Evolutionary conservation across 2,329 filamentous ascomycete species (phyloP), one percentile per base, ranked within the genome.

Genomic region (Penicillium sp.): DNA sequence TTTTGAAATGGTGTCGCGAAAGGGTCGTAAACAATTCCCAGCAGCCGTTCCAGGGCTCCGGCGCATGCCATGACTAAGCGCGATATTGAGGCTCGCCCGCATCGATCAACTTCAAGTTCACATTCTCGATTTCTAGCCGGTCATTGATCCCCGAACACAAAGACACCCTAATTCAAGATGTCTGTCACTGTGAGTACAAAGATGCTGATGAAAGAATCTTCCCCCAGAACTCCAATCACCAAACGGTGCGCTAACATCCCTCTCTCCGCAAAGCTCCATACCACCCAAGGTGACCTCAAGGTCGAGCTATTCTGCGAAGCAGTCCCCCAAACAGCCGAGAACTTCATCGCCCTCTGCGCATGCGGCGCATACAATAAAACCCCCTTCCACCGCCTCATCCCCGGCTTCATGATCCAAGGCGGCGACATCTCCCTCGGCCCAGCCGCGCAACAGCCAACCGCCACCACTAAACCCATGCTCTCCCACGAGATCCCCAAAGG

Each of bases 291-390:
- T 75, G 90, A 95, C 79, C 85, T 99, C 76, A 99, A 98, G 81
- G 87, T 98, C 71, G 95, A 98, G 79, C 84, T 99, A 68, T 98
- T 97, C 81, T 98, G 94, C 82, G 92, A 97, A 77, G 89, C 91
- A 70, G 92, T 96, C 35, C 95, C 95, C 65, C 93, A 94, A 78
- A 97, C 95, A 0, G 90, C 93, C 65, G 91, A 97, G 80, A 89
- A 89, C 78, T 89, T 89, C 77, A 83, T 89, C 63, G 87, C 87
- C 62, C 83, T 89, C 53, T 88, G 86, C 79, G 87, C 87, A 51
- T 85, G 83, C 40, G 81, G 79, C 71, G 84, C 83, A 72, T 89
- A 89, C 76, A 79, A 87, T 74, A 78, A 79, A 68, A 87, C 84
- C 22, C 86, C 86, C 15, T 87, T 89, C 75, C 87, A 89, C 77